A percentile compares a stretch with the other conserved stretches of the same genome.
Conservation (phyloP, 768 basidiomycete genomes). For the Roridomyces roridus region DNA sequence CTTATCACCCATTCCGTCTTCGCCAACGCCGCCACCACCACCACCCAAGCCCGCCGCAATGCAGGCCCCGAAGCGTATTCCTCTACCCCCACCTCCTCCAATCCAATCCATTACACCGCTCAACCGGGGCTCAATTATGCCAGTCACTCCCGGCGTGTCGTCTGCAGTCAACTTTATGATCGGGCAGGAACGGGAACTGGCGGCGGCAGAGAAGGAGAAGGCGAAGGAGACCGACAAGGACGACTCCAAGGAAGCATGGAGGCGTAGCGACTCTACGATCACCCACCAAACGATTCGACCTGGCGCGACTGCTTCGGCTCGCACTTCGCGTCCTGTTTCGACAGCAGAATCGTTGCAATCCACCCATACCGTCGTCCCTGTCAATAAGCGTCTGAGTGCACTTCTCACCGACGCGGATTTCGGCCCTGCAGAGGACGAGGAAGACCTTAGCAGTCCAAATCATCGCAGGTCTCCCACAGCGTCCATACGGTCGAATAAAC, state of each 20-base stretch:
- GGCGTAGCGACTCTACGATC: constrained; percentile 85
- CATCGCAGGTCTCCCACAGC: constrained; percentile 46
- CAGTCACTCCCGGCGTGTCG: constrained; percentile 61
- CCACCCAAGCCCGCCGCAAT: constrained; percentile 44
- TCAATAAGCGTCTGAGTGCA: constrained; percentile 70
- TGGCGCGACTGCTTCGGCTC: constrained; percentile 46
- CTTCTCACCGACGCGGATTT: constrained; percentile 73
- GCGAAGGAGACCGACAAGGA: constrained; percentile 35
- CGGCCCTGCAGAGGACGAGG: constrained; percentile 67
- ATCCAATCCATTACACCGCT: constrained; percentile 32
- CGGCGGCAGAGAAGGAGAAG: constrained; percentile 8
- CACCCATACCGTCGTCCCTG: constrained; percentile 71
- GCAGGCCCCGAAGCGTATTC: constrained; percentile 28
- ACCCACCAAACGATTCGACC: constrained; percentile 77
- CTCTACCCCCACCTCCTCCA: constrained; percentile 29
- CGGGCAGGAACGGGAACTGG: constrained; percentile 34
- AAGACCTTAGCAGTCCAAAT: constrained; percentile 34
- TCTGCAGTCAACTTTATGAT: constrained; percentile 63
- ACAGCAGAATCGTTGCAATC: constrained; percentile 81
- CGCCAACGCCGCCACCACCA: constrained; percentile 38
- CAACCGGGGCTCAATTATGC: constrained; percentile 57
- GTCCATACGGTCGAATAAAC: constrained; percentile 55
- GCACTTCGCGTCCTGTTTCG: constrained; percentile 75
- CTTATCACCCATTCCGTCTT: constrained; percentile 39
- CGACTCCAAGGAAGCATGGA: constrained; percentile 72